These are phyloP conservation scores for Epichloe uncinata DNA, from an alignment of 2,329 filamentous ascomycete species.

Conservation along the genomic window DNA sequence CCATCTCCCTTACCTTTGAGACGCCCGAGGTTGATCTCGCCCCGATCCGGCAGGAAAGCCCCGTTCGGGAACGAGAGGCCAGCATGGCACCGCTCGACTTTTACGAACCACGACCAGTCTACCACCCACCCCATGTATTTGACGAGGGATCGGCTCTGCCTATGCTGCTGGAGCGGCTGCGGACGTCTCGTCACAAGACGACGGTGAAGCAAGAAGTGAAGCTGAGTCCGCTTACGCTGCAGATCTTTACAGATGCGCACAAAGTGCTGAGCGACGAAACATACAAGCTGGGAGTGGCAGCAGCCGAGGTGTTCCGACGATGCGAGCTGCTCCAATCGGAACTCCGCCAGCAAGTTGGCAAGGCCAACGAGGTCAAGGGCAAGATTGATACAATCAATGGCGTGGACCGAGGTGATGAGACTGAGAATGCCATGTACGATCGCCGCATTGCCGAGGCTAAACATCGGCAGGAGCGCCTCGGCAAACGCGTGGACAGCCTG, in stretches of 20 bases:
- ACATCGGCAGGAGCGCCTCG: slow-evolving; percentile 42
- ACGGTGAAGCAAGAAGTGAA: slow-evolving; percentile 54
- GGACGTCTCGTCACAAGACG: slow-evolving; percentile 46
- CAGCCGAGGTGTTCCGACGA: slow-evolving; percentile 58
- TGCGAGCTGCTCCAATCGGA: slow-evolving; percentile 57
- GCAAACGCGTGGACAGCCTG: slow-evolving; percentile 46
- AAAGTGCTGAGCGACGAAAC: slow-evolving; percentile 59
- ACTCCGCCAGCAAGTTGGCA: slow-evolving; percentile 51
- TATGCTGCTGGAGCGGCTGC: slow-evolving; percentile 39
- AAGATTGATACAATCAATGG: slow-evolving; percentile 51
- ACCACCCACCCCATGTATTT: slow-evolving; percentile 49
- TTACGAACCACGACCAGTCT: slow-evolving; percentile 52
- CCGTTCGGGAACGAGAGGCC: slow-evolving; percentile 26
- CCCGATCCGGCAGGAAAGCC: slow-evolving; percentile 29
- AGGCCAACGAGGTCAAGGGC: slow-evolving; percentile 50
- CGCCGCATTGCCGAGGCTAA: slow-evolving; percentile 41
- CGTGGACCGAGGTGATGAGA: slow-evolving; percentile 32
- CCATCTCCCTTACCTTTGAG: slow-evolving; percentile 47
- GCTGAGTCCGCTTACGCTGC: slow-evolving; percentile 56
- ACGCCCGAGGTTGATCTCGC: slow-evolving; percentile 38
- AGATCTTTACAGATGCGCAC: slow-evolving; percentile 60
- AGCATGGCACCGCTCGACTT: slow-evolving; percentile 35
- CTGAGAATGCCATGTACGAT: slow-evolving; percentile 44
- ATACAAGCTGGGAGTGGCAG: slow-evolving; percentile 52
- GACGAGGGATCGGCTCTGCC: slow-evolving; percentile 44